Base-by-base conservation (phyloP, 2,329 filamentous ascomycete genomes). In the Aspergillus calidoustus region DNA sequence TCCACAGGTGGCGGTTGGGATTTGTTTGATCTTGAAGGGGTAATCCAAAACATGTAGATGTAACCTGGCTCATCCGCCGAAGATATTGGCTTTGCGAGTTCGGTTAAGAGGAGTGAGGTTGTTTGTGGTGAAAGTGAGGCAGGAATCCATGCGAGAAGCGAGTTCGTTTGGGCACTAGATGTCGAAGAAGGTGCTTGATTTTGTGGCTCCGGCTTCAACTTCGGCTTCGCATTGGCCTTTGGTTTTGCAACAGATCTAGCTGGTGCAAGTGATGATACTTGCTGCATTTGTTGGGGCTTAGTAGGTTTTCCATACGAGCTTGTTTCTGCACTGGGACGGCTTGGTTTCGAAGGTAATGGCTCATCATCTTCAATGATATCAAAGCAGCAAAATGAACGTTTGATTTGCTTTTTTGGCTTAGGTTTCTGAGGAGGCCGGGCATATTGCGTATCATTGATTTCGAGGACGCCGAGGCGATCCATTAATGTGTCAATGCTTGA, bases 41-140 rank as follows among this genome's bases (percentile, higher is more conserved):
- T 97, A 23, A 97, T 84, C 93, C 94, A 97, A 83, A 98, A 99
- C 77, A 99, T 96, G 83, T 99, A 99, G 68, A 99, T 98, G 79
- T 95, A 99, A 43, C 95, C 95, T 13, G 90, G 82, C 68, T 96
- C 91, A 67, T 95, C 91, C 57, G 84, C 81, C 23, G 86, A 81
- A 0, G 92, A 93, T 50, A 93, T 86, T 1, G 83, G 92, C 81
- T 85, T 95, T 74, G 77, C 86, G 9, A 98, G 83, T 76, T 98
- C 93, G 2, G 89, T 82, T 62, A 94, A 84, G 3, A 98, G 83
- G 5, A 83, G 79, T 0, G 92, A 89, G 0, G 91, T 82, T 0
- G 87, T 90, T 68, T 89, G 81, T 1, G 91, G 88, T 2, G 89
- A 84, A 4, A 92, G 81, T 1, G 83, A 79, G 8, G 83, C 75